Percentiles rank a stretch among this genome's conserved stretches.
phyloP scores from a whole-genome alignment of 345 rosid genomes.

The Salix exigua region DNA sequence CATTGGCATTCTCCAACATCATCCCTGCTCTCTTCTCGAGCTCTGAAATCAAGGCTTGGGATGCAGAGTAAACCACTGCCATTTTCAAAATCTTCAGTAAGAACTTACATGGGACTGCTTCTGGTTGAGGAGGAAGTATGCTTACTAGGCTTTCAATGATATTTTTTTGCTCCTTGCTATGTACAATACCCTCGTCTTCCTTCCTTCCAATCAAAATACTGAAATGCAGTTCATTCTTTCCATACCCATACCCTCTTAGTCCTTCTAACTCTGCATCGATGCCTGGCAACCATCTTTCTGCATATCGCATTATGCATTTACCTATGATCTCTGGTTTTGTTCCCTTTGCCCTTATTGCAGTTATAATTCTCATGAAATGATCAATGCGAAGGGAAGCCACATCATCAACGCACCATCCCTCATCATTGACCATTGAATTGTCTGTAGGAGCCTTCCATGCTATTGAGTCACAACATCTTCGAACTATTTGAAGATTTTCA shows the following conservation, averaged over 20 bases:
- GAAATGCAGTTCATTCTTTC: constrained; percentile 60
- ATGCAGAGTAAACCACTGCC: constrained; percentile 60
- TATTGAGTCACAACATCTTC: constrained; percentile 79
- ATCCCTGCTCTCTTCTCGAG: constrained; percentile 70
- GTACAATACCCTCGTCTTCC: constrained; percentile 35
- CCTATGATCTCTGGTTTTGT: constrained; percentile 51
- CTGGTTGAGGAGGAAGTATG: constrained; percentile 56
- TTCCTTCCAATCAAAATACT: constrained; percentile 37
- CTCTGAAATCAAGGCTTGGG: constrained; percentile 71
- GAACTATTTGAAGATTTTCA: constrained; percentile 76
- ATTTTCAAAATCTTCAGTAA: constrained; percentile 65
- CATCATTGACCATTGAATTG: constrained; percentile 27
- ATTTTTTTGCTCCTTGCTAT: constrained; percentile 45
- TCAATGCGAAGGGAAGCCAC: constrained; percentile 51
- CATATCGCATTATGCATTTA: constrained; percentile 56
- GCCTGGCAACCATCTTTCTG: constrained; percentile 48
- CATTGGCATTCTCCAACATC: constrained; percentile 59
- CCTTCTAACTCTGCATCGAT: constrained; percentile 62
- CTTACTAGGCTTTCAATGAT: constrained; percentile 71
- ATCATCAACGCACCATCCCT: constrained; percentile 48
- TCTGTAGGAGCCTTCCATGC: constrained; percentile 69
- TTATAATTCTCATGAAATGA: constrained; percentile 71
- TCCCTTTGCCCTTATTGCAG: constrained; percentile 54
- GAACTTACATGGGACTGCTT: constrained; percentile 66
- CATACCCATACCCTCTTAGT: constrained; percentile 46